phyloP scores from a whole-genome alignment of 768 basidiomycete species.

The Lactarius sp. region DNA sequence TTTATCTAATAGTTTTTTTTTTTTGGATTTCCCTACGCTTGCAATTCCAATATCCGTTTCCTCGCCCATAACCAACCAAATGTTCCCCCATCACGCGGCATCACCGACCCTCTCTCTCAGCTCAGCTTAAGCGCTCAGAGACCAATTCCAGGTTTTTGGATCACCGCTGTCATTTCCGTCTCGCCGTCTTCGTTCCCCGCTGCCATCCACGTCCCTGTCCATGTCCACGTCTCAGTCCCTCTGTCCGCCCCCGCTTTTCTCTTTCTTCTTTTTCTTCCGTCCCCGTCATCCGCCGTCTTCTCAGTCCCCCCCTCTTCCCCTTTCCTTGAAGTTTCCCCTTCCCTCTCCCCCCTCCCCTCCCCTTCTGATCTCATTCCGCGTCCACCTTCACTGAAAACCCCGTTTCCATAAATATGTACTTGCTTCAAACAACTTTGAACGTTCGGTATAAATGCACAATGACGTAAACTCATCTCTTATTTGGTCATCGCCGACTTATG shows the following conservation, averaged over 20 bases:
- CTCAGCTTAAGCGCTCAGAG: not conserved
- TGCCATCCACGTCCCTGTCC: not conserved
- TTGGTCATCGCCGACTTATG: constrained; percentile 13
- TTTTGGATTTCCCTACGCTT: not conserved
- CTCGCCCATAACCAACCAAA: not conserved
- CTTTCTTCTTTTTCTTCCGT: constrained; percentile 1
- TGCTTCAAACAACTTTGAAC: not conserved
- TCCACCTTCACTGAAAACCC: constrained; percentile 9
- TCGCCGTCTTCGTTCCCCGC: constrained; percentile 2
- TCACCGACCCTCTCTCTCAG: not conserved
- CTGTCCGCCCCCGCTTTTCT: constrained; percentile 6
- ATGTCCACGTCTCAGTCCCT: constrained; percentile 6
- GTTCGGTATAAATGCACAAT: not conserved
- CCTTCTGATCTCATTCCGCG: constrained; percentile 13
- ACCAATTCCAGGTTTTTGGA: not conserved
- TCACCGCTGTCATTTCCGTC: constrained; percentile 16
- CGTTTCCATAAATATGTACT: constrained; percentile 13
- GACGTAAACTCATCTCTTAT: constrained; percentile 20
- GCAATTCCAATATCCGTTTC: not conserved
- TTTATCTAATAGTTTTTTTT: not conserved
- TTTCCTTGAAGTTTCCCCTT: not conserved
- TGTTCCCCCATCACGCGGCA: not conserved
- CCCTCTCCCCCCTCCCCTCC: not conserved
- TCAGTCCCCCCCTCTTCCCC: not conserved
- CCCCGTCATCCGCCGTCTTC: not conserved